These are phyloP conservation scores for Nematocida displodere DNA, from an alignment of 371 early-diverging fungal species.

Conservation along the genomic window DNA sequence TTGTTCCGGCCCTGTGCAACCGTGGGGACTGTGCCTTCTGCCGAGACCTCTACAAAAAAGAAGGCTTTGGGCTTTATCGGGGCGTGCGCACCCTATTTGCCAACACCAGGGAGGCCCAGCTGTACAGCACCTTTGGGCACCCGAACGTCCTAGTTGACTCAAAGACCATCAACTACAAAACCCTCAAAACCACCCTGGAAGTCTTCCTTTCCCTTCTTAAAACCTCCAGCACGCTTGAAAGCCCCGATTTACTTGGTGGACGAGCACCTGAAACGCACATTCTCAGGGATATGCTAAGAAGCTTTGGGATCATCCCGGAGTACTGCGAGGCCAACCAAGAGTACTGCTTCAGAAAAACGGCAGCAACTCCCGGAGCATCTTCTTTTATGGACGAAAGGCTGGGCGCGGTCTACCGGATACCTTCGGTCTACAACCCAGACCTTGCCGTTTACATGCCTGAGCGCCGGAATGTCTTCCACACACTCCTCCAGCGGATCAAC, in stretches of 20 bases:
- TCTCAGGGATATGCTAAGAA: neutral
- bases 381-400: too few relatives aligned
- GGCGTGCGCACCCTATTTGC: neutral
- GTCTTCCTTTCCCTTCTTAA: neutral
- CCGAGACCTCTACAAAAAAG: neutral
- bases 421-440: neutral
- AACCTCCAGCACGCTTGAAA: too few relatives aligned
- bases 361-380: too few relatives aligned
- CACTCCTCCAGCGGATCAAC: too few relatives aligned
- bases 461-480: too few relatives aligned
- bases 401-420: neutral
- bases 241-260: too few relatives aligned
- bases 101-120: neutral
- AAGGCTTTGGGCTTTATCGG: neutral
- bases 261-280: neutral
- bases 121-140: too few relatives aligned
- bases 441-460: too few relatives aligned
- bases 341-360: neutral
- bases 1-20: conserved; percentile 12
- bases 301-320: neutral
- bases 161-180: neutral
- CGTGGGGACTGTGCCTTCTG: conserved; percentile 3
- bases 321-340: neutral
- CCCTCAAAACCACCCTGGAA: neutral
- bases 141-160: too few relatives aligned